Conservation (phyloP, 352 stramenopile genomes). For the Globisporangium recalcitrans region DNA sequence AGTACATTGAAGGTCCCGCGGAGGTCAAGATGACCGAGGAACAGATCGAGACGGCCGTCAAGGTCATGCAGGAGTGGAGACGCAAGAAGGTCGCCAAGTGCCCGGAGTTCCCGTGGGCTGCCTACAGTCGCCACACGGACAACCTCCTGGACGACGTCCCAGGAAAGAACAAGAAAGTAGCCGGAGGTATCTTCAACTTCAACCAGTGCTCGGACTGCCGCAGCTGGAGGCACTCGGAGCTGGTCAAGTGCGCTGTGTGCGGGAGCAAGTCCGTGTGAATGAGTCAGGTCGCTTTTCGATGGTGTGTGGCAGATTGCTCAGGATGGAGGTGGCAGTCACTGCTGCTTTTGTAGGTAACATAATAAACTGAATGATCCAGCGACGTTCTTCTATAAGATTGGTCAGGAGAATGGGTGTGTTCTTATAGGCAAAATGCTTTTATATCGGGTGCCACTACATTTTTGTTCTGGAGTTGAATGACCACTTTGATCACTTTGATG, state of each 20-base stretch:
- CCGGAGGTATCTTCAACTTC: not conserved
- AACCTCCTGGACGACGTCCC: not conserved
- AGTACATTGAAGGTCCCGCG: not conserved
- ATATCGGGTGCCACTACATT: no score
- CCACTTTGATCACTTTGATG: not conserved
- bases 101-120: not conserved
- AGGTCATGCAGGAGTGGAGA: not conserved
- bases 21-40: slow-evolving; percentile 1
- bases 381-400: no score
- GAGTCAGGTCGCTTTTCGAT: no score
- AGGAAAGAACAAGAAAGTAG: not conserved
- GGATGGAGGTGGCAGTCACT: no score
- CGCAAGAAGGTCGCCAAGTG: not conserved
- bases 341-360: no score
- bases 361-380: no score
- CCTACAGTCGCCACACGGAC: slow-evolving; percentile 1
- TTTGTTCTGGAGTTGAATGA: not conserved
- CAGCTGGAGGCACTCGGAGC: not conserved
- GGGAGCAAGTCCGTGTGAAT: not conserved
- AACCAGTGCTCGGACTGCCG: not conserved
- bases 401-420: no score
- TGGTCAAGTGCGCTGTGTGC: not conserved
- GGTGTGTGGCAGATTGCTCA: no score
- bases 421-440: no score
- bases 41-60: not conserved